phyloP scores from a whole-genome alignment of 2,329 filamentous ascomycete genomes.

The Fusarium vanettenii region DNA sequence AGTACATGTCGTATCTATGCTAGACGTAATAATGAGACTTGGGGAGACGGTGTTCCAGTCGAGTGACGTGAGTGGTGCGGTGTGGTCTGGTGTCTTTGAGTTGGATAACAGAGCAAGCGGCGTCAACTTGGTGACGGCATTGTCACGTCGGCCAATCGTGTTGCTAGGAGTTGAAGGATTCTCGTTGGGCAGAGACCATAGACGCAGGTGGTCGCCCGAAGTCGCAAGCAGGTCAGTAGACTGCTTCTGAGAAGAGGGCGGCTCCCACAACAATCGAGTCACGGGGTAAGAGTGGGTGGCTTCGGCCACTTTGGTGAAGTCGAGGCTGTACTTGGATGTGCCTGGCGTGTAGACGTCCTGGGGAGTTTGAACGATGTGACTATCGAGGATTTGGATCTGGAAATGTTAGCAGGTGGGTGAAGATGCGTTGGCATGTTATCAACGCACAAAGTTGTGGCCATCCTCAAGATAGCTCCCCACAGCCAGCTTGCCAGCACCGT shows the following conservation, averaged over 20 bases:
- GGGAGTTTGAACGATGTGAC: conserved; percentile 78
- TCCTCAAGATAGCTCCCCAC: conserved; percentile 97
- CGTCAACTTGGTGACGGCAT: conserved; percentile 81
- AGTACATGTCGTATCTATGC: conserved; percentile 98
- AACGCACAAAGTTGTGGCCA: conserved; percentile 89
- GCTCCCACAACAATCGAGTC: conserved; percentile 94
- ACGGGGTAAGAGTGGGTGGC: conserved; percentile 98
- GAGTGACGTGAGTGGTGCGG: conserved; percentile 92
- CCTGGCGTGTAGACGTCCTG: conserved; percentile 77
- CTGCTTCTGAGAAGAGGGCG: conserved; percentile 93
- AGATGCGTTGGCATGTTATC: background rate
- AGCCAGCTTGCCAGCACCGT: conserved; percentile 90
- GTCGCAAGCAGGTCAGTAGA: conserved; percentile 95
- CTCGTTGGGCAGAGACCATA: conserved; percentile 90
- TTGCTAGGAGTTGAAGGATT: conserved; percentile 67
- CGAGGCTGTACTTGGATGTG: conserved; percentile 79
- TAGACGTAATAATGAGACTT: conserved; percentile 97
- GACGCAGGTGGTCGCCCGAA: conserved; percentile 89
- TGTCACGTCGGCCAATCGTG: conserved; percentile 74
- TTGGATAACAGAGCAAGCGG: conserved; percentile 94
- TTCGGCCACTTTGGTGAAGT: conserved; percentile 94
- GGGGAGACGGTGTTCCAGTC: conserved; percentile 99
- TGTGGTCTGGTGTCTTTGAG: conserved; percentile 98
- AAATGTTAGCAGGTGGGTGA: conserved; percentile 13
- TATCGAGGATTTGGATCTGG: conserved; percentile 97